These are phyloP conservation scores for Metarhizium sp. DNA, from an alignment of 2,329 filamentous ascomycete genomes.

Conservation along the genomic window DNA sequence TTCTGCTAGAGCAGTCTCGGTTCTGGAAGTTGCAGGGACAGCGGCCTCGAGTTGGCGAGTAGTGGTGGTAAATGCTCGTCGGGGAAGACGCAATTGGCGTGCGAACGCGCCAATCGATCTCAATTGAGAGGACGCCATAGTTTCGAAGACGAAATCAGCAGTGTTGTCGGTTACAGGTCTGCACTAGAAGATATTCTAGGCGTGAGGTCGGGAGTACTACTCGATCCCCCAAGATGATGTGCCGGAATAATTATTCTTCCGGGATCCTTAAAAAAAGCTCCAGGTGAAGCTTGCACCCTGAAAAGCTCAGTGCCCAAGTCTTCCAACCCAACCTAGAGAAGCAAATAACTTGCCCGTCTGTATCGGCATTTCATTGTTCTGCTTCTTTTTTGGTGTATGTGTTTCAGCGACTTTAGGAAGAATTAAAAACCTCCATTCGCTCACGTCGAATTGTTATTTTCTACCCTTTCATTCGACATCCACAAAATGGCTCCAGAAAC, in stretches of 20 bases:
- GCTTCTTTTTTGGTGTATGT: neutral
- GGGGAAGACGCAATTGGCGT: conserved; percentile 33
- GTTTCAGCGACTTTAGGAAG: neutral
- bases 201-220: neutral
- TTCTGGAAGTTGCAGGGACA: conserved; percentile 26
- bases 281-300: neutral
- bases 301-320: neutral
- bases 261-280: neutral
- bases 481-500: conserved; percentile 38
- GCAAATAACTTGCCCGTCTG: neutral
- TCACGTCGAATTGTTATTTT: neutral
- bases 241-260: conserved; percentile 8
- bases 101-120: conserved; percentile 34
- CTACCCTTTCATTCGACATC: neutral
- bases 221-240: neutral
- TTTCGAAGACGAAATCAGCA: conserved; percentile 5
- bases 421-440: neutral
- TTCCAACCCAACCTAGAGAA: neutral
- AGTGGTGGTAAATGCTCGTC: conserved; percentile 39
- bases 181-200: neutral
- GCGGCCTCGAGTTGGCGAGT: conserved; percentile 36
- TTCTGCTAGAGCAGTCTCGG: conserved; percentile 34
- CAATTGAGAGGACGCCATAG: conserved; percentile 37
- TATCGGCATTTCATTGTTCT: neutral
- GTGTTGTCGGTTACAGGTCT: conserved; percentile 1